Percentiles rank a stretch among this genome's conserved stretches.
Evolutionary conservation across 441 rosid genomes (phyloP).

Genomic region (Metrosideros polymorpha): DNA sequence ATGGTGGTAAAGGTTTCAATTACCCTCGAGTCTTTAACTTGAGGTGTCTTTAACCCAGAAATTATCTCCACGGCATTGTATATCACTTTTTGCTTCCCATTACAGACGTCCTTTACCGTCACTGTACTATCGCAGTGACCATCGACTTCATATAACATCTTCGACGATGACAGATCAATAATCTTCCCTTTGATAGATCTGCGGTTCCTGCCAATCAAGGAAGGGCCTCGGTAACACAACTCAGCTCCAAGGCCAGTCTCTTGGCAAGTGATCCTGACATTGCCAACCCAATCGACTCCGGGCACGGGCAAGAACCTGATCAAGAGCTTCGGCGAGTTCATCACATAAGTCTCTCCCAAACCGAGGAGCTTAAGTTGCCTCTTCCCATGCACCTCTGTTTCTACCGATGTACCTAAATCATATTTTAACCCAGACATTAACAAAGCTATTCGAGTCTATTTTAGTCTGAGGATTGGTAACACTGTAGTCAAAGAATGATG

Average conservation of each 20-base stretch:
- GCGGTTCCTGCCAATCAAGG: constrained; percentile 33
- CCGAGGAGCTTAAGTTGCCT: constrained; percentile 48
- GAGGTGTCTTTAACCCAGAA: constrained; percentile 42
- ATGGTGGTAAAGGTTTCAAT: background rate
- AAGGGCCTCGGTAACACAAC: constrained; percentile 21
- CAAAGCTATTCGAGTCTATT: background rate
- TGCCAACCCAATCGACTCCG: constrained; percentile 55
- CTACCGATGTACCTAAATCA: constrained; percentile 44
- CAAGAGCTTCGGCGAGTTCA: constrained; percentile 59
- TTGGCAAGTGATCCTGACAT: constrained; percentile 40
- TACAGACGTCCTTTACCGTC: constrained; percentile 33
- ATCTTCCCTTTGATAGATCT: constrained; percentile 59
- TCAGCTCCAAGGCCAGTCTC: constrained; percentile 61
- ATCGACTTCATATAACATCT: constrained; percentile 32
- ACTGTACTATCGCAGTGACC: constrained; percentile 80
- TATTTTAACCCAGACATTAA: background rate
- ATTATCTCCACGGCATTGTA: constrained; percentile 51
- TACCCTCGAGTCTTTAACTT: constrained; percentile 48
- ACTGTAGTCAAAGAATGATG: background rate
- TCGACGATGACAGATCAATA: constrained; percentile 27
- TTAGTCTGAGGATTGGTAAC: background rate
- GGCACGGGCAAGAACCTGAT: constrained; percentile 53
- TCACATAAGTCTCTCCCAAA: constrained; percentile 54
- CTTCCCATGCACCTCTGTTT: constrained; percentile 52
- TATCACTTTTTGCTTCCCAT: constrained; percentile 29